Conservation (phyloP, 2,329 filamentous ascomycete species). For the Clarireedia homoeocarpa region DNA sequence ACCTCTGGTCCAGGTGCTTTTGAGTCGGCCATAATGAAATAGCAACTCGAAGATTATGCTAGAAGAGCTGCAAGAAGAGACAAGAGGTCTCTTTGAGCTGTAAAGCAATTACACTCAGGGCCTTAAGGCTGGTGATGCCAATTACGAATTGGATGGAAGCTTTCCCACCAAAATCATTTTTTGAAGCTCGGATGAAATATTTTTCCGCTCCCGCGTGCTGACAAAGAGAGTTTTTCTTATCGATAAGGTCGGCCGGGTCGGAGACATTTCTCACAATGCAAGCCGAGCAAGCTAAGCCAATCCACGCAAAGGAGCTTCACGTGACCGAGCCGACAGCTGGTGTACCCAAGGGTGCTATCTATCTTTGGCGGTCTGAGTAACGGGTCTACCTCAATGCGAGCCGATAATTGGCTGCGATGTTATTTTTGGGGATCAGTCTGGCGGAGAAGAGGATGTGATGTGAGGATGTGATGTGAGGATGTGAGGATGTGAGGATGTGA, state of each 20-base stretch:
- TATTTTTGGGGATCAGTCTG: too few relatives aligned
- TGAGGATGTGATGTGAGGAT: too few relatives aligned
- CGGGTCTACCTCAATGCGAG: too few relatives aligned
- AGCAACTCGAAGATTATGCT: not conserved
- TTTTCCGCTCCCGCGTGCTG: not conserved
- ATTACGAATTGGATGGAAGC: not conserved
- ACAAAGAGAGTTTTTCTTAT: not conserved
- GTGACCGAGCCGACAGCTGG: too few relatives aligned
- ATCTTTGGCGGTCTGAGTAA: too few relatives aligned
- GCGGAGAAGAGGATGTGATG: too few relatives aligned
- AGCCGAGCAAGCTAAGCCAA: too few relatives aligned
- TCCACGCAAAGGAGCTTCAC: too few relatives aligned
- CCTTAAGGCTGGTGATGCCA: not conserved
- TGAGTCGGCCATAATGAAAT: constrained; percentile 4
- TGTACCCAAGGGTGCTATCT: too few relatives aligned
- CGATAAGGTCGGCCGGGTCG: not conserved
- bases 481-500: too few relatives aligned
- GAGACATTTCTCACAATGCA: too few relatives aligned
- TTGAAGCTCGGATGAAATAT: constrained; percentile 1
- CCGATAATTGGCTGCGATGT: too few relatives aligned
- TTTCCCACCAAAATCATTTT: not conserved
- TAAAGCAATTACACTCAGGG: constrained; percentile 1
- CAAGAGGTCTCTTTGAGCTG: not conserved
- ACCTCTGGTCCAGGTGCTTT: constrained; percentile 17
- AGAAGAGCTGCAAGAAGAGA: not conserved